Evolutionary conservation across 345 rosid genomes (phyloP).

Genomic region (Gossypium herbaceum): DNA sequence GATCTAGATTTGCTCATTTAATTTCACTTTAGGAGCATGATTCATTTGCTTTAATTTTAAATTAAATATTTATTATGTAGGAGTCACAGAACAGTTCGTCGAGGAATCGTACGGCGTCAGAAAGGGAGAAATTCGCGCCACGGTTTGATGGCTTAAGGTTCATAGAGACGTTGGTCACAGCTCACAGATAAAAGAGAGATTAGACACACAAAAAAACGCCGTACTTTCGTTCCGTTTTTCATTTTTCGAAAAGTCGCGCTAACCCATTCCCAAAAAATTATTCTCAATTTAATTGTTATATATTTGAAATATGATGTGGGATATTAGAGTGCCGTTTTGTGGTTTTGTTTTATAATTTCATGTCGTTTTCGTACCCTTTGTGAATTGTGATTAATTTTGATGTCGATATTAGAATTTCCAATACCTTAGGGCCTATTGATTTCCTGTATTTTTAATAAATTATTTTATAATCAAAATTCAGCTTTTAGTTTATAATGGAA

Average conservation of each 20-base stretch:
- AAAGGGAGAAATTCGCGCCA: conserved; percentile 42
- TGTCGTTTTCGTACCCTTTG: background rate
- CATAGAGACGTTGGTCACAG: conserved; percentile 64
- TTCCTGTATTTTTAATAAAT: too few species aligned
- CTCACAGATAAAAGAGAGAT: conserved; percentile 38
- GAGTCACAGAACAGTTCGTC: conserved; percentile 19
- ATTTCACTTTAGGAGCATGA: background rate
- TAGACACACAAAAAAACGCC: conserved; percentile 4
- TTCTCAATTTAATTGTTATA: background rate
- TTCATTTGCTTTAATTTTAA: background rate
- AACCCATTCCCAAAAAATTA: background rate
- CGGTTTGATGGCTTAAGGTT: conserved; percentile 63
- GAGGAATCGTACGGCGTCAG: conserved; percentile 20
- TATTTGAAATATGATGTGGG: background rate
- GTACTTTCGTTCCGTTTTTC: background rate
- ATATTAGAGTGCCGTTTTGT: background rate
- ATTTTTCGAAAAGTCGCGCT: background rate
- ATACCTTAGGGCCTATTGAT: background rate
- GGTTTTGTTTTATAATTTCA: background rate
- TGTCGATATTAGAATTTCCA: background rate
- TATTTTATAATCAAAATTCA: background rate
- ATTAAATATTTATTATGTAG: conserved; percentile 17
- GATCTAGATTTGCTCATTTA: conserved; percentile 9
- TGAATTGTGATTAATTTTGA: background rate
- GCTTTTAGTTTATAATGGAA: too few species aligned